phyloP scores from a whole-genome alignment of 2,329 filamentous ascomycete species.

The Rutstroemia sp. region DNA sequence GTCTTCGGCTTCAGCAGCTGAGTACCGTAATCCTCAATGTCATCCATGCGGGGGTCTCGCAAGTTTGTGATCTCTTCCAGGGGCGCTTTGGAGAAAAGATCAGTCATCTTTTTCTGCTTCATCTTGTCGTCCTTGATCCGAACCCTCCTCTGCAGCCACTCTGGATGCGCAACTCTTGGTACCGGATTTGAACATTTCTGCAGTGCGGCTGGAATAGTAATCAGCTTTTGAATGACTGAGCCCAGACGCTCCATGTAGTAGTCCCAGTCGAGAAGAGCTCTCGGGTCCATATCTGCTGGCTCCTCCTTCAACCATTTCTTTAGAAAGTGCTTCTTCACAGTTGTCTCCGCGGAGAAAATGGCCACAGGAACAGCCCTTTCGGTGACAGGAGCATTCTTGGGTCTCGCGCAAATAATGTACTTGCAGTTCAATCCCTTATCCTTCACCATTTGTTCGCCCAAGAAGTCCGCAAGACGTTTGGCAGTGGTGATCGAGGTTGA shows the following conservation, averaged over 20 bases:
- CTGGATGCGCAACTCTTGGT: slow-evolving; percentile 85
- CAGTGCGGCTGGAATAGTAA: slow-evolving; percentile 93
- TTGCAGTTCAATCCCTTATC: slow-evolving; percentile 99
- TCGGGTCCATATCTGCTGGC: slow-evolving; percentile 80
- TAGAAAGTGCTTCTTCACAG: slow-evolving; percentile 80
- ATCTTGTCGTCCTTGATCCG: slow-evolving; percentile 93
- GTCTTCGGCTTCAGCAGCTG: slow-evolving; percentile 60
- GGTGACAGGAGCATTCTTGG: slow-evolving; percentile 84
- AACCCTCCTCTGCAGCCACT: slow-evolving; percentile 92
- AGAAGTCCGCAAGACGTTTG: slow-evolving; percentile 86
- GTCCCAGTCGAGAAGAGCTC: slow-evolving; percentile 87
- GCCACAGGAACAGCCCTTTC: slow-evolving; percentile 91
- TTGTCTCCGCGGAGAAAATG: slow-evolving; percentile 90
- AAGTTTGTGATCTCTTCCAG: slow-evolving; percentile 66
- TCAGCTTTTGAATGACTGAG: slow-evolving; percentile 96
- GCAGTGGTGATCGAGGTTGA: slow-evolving; percentile 99
- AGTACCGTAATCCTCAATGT: slow-evolving; percentile 76
- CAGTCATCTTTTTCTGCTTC: slow-evolving; percentile 98
- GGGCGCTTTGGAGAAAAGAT: slow-evolving; percentile 71
- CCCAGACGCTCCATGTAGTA: slow-evolving; percentile 95
- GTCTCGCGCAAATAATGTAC: slow-evolving; percentile 90
- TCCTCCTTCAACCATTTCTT: slow-evolving; percentile 96
- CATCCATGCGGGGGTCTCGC: slow-evolving; percentile 47
- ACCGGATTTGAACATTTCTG: slow-evolving; percentile 95
- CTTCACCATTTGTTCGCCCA: slow-evolving; percentile 98